Base-by-base conservation (phyloP, 192 early-diverging fungal species). In the Backusella macrospora region DNA sequence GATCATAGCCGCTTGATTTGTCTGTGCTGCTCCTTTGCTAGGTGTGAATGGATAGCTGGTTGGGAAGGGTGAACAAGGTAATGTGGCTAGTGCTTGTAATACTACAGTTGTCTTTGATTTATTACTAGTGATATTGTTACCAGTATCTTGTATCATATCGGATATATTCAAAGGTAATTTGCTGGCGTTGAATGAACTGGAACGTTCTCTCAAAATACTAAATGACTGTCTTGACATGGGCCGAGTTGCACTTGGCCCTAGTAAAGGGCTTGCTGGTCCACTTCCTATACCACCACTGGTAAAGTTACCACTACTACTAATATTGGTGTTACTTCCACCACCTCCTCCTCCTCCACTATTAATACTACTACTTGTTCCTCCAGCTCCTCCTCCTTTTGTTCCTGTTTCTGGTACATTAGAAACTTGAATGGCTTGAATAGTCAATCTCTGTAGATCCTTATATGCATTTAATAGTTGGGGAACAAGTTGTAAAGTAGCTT, bases 391-490 rank as follows among this genome's bases (percentile, higher is more conserved):
- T 7, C 4, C 18, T 18, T 7, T 7, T 42, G 34, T 44, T 5
- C 21, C 16, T 10, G 52, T 23, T 26, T 59, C 52, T 59, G 73
- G 65, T 40, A 62, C 23, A 7, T 47, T 55, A 15, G 62, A 67
- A 15, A 70, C 69, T 42, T 75, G 67, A 1, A 75, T 68, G 1
- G 73, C 73, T 44, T 79, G 73, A 12, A 48, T 63, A 1, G 70
- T 67, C 5, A 74, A 14, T 7, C 66, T 64, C 39, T 81, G 80
- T 16, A 81, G 47, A 2, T 81, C 80, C 47, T 42, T 75, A 65
- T 75, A 81, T 4, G 76, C 59, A 18, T 66, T 74, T 23, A 81
- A 40, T n/a, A 81, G 12, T 8, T 70, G 73, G 8, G 80, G 80
- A 4, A 81, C 46, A 21, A 81, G 29, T 43, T 72, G 70, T 7